Conservation (phyloP, 176 grass and related monocot species). For the Lolium multiflorum region DNA sequence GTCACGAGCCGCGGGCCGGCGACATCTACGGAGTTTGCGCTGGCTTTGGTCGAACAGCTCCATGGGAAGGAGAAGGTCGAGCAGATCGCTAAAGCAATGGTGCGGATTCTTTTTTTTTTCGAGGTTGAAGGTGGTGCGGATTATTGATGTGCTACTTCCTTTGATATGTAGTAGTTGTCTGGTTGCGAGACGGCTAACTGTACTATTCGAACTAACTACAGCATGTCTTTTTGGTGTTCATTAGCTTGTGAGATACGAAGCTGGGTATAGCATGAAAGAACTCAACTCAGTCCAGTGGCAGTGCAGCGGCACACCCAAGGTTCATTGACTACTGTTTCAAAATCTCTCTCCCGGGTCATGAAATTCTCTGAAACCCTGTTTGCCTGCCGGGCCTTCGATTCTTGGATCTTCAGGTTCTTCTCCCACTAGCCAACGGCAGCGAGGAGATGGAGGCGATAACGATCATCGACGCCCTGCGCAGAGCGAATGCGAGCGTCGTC, state of each 20-base stretch:
- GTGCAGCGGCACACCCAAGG: constrained; percentile 55
- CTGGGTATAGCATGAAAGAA: constrained; percentile 49
- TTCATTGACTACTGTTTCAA: neutral
- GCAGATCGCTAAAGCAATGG: constrained; percentile 58
- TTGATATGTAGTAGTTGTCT: neutral
- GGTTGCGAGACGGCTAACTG: neutral
- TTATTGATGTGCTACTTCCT: neutral
- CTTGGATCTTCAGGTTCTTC: constrained; percentile 48
- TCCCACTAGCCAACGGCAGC: constrained; percentile 57
- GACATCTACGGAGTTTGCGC: constrained; percentile 55
- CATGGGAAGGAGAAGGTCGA: constrained; percentile 62
- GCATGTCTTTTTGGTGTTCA: neutral
- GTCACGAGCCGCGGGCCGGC: constrained; percentile 58
- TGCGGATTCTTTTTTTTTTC: too few species aligned
- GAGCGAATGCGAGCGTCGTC: constrained; percentile 60
- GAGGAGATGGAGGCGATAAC: constrained; percentile 63
- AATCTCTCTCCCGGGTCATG: neutral
- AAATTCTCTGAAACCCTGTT: neutral
- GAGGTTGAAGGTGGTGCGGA: too few species aligned
- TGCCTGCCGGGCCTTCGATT: neutral
- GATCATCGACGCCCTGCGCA: constrained; percentile 58
- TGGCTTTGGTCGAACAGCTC: constrained; percentile 60
- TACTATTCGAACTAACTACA: neutral
- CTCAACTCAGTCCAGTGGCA: constrained; percentile 55
- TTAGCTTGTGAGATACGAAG: constrained; percentile 49